Conservation (phyloP, 345 rosid species). For the Boechera divaricarpa region DNA sequence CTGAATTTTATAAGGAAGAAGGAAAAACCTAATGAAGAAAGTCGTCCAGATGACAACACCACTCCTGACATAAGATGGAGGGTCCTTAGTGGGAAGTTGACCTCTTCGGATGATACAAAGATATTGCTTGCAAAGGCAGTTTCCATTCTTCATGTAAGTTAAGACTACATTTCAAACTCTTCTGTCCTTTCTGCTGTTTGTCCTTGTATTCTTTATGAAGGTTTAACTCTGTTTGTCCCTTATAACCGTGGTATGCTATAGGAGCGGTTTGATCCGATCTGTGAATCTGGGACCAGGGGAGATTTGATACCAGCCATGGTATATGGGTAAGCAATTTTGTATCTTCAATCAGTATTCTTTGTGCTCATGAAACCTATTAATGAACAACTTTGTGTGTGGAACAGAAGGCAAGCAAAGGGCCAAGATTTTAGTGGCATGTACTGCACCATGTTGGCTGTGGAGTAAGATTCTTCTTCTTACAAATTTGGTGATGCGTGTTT, state of each 20-base stretch:
- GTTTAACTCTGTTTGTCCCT: slow-evolving; percentile 29
- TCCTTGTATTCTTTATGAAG: slow-evolving; percentile 5
- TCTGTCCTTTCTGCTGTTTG: background rate
- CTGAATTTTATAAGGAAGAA: slow-evolving; percentile 58
- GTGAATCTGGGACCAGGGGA: slow-evolving; percentile 58
- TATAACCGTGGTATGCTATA: slow-evolving; percentile 39
- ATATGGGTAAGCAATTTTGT: slow-evolving; percentile 62
- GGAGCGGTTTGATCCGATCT: slow-evolving; percentile 93
- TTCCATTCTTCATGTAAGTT: slow-evolving; percentile 76
- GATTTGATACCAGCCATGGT: slow-evolving; percentile 92
- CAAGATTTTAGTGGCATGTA: slow-evolving; percentile 91
- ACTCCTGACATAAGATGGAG: slow-evolving; percentile 83
- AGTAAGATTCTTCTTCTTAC: slow-evolving; percentile 57
- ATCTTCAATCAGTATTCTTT: slow-evolving; percentile 1
- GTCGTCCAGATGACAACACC: slow-evolving; percentile 42
- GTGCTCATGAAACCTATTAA: slow-evolving; percentile 8
- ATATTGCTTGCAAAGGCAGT: slow-evolving; percentile 68
- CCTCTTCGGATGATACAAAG: slow-evolving; percentile 58
- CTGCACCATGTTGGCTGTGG: slow-evolving; percentile 75
- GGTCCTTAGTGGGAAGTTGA: slow-evolving; percentile 66
- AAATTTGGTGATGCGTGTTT: background rate
- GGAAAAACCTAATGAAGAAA: slow-evolving; percentile 43
- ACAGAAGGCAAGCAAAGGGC: slow-evolving; percentile 61
- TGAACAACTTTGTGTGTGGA: slow-evolving; percentile 31
- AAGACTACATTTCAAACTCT: background rate